A percentile compares a stretch with the other conserved stretches of the same genome.
Evolutionary conservation across 2,329 filamentous ascomycete genomes (phyloP).

Genomic region (Colletotrichum abscissum): DNA sequence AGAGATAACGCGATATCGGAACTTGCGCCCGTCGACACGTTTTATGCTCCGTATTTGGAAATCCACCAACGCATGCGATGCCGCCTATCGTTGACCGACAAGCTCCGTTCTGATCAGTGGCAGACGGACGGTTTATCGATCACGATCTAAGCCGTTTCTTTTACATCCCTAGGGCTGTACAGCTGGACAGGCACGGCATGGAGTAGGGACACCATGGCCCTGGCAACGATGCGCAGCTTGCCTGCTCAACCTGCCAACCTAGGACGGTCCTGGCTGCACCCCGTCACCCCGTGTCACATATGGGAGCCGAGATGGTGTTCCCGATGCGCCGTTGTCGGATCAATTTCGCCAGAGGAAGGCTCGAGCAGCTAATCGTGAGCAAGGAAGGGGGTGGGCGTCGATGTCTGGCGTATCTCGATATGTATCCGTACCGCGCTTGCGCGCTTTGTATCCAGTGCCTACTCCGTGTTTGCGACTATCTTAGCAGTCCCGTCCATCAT

Average conservation of each 20-base stretch:
- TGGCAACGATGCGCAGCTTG: not conserved
- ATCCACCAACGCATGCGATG: not conserved
- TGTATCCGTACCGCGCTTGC: conserved; percentile 12
- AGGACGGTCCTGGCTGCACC: not conserved
- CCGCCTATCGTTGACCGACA: conserved; percentile 1
- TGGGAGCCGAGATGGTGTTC: conserved; percentile 6
- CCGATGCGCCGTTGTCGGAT: conserved; percentile 22
- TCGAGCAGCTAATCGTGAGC: conserved; percentile 26
- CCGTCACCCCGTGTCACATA: conserved; percentile 5
- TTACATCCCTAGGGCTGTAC: not conserved
- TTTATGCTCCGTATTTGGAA: conserved; percentile 13
- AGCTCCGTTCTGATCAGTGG: not conserved
- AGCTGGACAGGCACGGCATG: not conserved
- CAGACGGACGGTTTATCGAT: not conserved
- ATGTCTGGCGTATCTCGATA: not conserved
- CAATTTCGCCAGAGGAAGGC: not conserved
- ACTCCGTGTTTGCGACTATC: conserved; percentile 11
- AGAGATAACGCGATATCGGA: conserved; percentile 35
- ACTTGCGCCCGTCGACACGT: conserved; percentile 19
- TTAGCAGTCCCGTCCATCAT: not conserved
- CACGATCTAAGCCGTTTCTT: not conserved
- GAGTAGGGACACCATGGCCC: not conserved
- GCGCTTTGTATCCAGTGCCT: conserved; percentile 19
- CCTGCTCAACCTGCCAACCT: not conserved
- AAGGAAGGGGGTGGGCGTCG: not conserved